Conservation (phyloP, 2,329 filamentous ascomycete genomes). For the Coleophoma cylindrospora region DNA sequence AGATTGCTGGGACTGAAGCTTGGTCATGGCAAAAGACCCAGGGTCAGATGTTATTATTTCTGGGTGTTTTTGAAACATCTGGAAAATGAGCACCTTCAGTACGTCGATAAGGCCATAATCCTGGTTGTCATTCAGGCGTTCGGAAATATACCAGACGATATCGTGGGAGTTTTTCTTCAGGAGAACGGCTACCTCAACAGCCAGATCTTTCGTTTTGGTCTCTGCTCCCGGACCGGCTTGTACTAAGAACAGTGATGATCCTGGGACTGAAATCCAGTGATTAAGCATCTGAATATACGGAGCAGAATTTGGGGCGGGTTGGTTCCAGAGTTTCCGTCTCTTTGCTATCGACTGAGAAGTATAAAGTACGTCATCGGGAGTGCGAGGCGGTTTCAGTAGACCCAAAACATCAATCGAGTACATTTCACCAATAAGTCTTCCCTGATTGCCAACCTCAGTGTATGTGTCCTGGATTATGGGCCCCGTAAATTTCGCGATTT, state of each 20-base stretch:
- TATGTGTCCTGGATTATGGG: slow-evolving; percentile 7
- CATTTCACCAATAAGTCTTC: too few relatives aligned
- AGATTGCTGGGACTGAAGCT: too few relatives aligned
- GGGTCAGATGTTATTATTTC: neutral
- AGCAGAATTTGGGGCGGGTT: neutral
- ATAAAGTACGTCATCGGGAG: neutral
- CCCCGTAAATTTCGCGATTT: neutral
- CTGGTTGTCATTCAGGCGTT: neutral
- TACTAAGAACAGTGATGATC: slow-evolving; percentile 3
- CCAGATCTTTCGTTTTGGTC: neutral
- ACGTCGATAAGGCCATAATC: neutral
- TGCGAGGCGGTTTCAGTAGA: too few relatives aligned
- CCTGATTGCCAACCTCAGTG: too few relatives aligned
- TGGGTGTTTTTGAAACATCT: neutral
- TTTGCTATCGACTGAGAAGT: slow-evolving; percentile 4
- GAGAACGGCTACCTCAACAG: neutral
- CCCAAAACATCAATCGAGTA: too few relatives aligned
- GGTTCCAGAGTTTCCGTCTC: neutral
- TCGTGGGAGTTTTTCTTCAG: neutral
- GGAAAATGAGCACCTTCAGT: slow-evolving; percentile 1
- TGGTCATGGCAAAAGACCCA: too few relatives aligned
- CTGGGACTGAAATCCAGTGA: slow-evolving; percentile 1
- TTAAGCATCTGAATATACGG: neutral
- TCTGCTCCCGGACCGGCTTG: neutral
- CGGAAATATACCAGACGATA: slow-evolving; percentile 3